Percentiles rank a stretch among this genome's conserved stretches.
Evolutionary conservation across 176 grass and related monocot species (phyloP).

Genomic region (Zea mays): Zm-B73-REFERENCE-NAM-5.0 NC_050098.1:108067001-108067500

Average conservation of each 20-base stretch:
- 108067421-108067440: slow-evolving; percentile 88
- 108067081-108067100: not conserved
- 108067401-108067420: slow-evolving; percentile 64
- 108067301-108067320: slow-evolving; percentile 94
- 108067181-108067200: slow-evolving; percentile 51
- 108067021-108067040: slow-evolving; percentile 78
- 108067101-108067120: not conserved
- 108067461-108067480: slow-evolving; percentile 73
- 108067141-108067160: slow-evolving; percentile 86
- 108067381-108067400: slow-evolving; percentile 82
- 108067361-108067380: slow-evolving; percentile 69
- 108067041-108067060: slow-evolving; percentile 76
- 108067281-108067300: slow-evolving; percentile 92
- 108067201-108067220: not conserved
- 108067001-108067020: slow-evolving; percentile 91
- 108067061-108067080: no score
- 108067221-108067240: slow-evolving; percentile 71
- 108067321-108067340: slow-evolving; percentile 81
- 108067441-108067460: slow-evolving; percentile 99
- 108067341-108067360: slow-evolving; percentile 87
- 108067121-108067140: not conserved
- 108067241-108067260: slow-evolving; percentile 94
- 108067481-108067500: slow-evolving; percentile 94
- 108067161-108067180: slow-evolving; percentile 80
- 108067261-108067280: slow-evolving; percentile 90